Evolutionary conservation across 108 stramenopile species (phyloP).

Genomic region (Fragilaria radians): DNA sequence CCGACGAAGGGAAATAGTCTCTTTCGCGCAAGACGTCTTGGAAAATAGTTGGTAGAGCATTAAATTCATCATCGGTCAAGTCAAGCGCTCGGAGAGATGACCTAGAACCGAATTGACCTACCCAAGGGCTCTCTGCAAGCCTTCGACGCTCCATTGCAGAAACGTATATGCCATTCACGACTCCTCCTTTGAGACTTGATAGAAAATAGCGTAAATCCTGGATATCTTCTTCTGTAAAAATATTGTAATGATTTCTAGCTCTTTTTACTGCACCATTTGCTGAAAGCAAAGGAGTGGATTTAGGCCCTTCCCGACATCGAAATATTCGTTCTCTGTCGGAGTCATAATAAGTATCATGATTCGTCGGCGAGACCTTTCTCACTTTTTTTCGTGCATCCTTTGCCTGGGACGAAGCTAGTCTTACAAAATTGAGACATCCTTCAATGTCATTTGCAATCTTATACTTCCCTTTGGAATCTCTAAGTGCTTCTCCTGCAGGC

Average conservation of each 20-base stretch:
- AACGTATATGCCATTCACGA: constrained; percentile 57
- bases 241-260: constrained; percentile 3
- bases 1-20: background rate
- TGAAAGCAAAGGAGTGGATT: background rate
- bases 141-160: constrained; percentile 65
- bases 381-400: background rate
- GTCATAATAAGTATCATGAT: background rate
- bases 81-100: constrained; percentile 47
- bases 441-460: constrained; percentile 68
- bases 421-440: constrained; percentile 57
- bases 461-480: constrained; percentile 42
- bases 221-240: constrained; percentile 23
- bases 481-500: constrained; percentile 27
- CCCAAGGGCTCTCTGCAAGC: constrained; percentile 45
- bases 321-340: background rate
- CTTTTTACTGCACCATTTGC: background rate
- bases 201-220: constrained; percentile 41
- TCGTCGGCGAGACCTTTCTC: background rate
- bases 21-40: background rate
- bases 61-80: constrained; percentile 41
- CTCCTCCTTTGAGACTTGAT: constrained; percentile 64
- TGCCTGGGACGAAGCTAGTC: constrained; percentile 10
- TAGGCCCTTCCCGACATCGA: background rate
- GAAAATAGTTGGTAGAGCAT: constrained; percentile 40
- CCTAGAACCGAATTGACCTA: constrained; percentile 17